These are phyloP conservation scores for Trichosporon coremiiforme DNA, from an alignment of 1,284 basidiomycete species.

Conservation along the genomic window DNA sequence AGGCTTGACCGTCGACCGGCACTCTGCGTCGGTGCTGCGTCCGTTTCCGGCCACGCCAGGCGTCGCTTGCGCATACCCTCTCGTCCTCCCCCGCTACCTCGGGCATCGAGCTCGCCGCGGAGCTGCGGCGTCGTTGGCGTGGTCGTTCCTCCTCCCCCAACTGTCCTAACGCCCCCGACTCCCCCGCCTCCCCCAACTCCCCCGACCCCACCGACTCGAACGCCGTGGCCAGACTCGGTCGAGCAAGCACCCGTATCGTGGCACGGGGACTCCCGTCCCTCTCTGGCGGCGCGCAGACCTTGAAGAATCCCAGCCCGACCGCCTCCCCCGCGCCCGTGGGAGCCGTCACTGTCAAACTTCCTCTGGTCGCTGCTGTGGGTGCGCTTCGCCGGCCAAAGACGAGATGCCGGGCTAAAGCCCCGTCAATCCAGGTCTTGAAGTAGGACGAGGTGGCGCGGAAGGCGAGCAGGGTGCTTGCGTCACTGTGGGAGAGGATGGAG, in stretches of 20 bases:
- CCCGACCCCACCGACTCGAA: no score
- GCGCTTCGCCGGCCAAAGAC: background rate
- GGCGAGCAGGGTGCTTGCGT: background rate
- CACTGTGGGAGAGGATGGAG: background rate
- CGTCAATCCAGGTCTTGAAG: slow-evolving; percentile 4
- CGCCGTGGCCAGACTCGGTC: background rate
- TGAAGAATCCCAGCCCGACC: background rate
- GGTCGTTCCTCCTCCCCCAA: no score
- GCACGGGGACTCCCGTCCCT: background rate
- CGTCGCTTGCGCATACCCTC: background rate
- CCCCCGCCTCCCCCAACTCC: no score
- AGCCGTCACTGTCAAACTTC: background rate
- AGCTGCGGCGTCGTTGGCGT: background rate
- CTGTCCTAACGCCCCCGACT: no score
- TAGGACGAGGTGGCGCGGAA: background rate
- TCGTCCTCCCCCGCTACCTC: background rate
- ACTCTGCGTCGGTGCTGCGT: background rate
- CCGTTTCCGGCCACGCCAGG: background rate
- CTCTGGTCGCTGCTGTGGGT: background rate
- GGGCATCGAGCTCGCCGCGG: no score
- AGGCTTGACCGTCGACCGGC: background rate
- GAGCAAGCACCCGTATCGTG: background rate
- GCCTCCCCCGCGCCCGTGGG: background rate
- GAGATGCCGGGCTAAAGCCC: background rate
- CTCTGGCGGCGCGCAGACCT: background rate